Base-by-base conservation (phyloP, 768 basidiomycete genomes). In the Lentinula raphanica region DNA sequence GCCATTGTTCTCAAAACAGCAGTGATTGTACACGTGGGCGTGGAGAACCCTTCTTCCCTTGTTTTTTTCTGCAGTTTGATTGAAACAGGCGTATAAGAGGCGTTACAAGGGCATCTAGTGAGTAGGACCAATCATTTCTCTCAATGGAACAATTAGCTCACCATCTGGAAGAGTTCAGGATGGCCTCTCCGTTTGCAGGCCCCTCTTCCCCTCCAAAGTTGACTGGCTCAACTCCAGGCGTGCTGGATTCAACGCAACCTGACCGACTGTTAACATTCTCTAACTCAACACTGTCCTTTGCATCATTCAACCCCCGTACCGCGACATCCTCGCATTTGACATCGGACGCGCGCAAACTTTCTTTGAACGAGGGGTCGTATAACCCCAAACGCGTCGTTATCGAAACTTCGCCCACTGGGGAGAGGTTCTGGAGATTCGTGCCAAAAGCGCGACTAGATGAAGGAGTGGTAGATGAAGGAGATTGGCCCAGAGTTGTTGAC, bases 371-470 rank as follows among this genome's bases (percentile, higher is more conserved):
- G n/a, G 76, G 79, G 38, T 71, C 76, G 0, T 76, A 76, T 49
- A 75, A 82, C 5, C 82, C 86, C 1, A 88, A 85, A 68, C 87
- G 90, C 54, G 75, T 92, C 64, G 87, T 92, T 2, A 76, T 92
- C 32, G 90, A 92, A 72, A 83, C 77, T 7, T 72, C 77, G 3
- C 75, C 82, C 0, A 76, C 74, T n/a, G 82, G 82, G 15, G 73
- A 76, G 36, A 78, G 75, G 49, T 78, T 75, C 58, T 92, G 90
- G 90, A 79, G 90, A 44, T 92, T 88, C 69, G 87, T 92, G 17
- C 90, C 90, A 32, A 81, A 77, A 49, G 88, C 90, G 3, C 79
- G 76, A 56, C 70, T 74, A 56, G 82, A 82, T 46, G 76, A 79
- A 7, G 84, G 81, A 4, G 81, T 81, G 9, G 66, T 67, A 32